These are phyloP conservation scores for Suhomyces faveliae DNA, from an alignment of 805 yeast species.

Conservation along the genomic window DNA sequence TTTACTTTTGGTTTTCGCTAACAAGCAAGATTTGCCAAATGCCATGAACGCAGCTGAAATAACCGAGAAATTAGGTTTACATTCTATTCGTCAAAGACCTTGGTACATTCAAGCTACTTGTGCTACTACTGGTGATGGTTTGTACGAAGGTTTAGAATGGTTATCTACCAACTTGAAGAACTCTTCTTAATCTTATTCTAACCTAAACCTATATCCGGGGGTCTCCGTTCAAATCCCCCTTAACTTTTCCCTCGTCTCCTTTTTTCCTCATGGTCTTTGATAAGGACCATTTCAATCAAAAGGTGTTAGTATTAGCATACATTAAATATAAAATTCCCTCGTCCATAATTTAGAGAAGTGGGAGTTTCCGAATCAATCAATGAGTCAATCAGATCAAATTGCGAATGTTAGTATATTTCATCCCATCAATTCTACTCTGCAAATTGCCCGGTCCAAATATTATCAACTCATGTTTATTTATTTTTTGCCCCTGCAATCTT, in stretches of 20 bases:
- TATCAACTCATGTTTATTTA: neutral
- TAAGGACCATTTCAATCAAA: constrained; percentile 1
- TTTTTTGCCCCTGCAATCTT: neutral
- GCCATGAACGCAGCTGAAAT: constrained; percentile 46
- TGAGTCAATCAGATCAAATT: neutral
- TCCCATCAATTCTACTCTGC: constrained; percentile 2
- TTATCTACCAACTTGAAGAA: constrained; percentile 34
- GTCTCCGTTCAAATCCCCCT: neutral
- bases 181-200: constrained; percentile 11
- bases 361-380: constrained; percentile 2
- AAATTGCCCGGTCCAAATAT: constrained; percentile 2
- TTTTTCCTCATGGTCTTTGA: neutral
- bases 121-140: constrained; percentile 79
- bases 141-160: constrained; percentile 41
- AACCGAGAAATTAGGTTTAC: constrained; percentile 44
- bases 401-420: neutral
- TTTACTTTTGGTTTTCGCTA: constrained; percentile 39
- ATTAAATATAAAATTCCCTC: constrained; percentile 4
- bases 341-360: constrained; percentile 1
- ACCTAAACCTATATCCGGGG: neutral
- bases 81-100: constrained; percentile 96
- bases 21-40: constrained; percentile 45
- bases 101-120: constrained; percentile 99
- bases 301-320: constrained; percentile 7
- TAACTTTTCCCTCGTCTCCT: neutral